Evolutionary conservation across 2,329 filamentous ascomycete genomes (phyloP).

Genomic region (Colletotrichum destructivum): DNA sequence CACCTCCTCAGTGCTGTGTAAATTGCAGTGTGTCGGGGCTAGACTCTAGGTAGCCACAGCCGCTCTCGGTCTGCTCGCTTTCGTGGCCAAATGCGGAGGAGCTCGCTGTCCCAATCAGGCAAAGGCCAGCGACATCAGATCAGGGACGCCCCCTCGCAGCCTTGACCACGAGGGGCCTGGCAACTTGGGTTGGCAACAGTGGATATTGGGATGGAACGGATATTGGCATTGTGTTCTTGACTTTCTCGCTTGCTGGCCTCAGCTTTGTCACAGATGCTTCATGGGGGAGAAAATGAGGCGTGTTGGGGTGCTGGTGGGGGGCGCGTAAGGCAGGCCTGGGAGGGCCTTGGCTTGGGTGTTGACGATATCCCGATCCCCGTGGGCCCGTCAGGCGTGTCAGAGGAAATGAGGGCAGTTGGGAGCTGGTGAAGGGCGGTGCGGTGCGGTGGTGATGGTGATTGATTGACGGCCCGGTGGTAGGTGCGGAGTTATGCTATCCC

Average conservation of each 20-base stretch:
- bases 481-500: constrained; percentile 36
- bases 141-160: not conserved
- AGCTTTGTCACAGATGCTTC: constrained; percentile 26
- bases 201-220: constrained; percentile 27
- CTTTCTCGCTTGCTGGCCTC: constrained; percentile 20
- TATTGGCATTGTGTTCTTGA: constrained; percentile 22
- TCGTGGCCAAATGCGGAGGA: not conserved
- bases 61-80: constrained; percentile 30
- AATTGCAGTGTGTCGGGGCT: not conserved
- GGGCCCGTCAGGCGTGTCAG: constrained; percentile 6
- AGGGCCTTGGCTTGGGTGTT: constrained; percentile 6
- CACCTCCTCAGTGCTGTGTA: constrained; percentile 17
- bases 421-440: constrained; percentile 10
- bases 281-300: not conserved
- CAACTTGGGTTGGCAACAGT: constrained; percentile 27
- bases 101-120: not conserved
- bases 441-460: constrained; percentile 9
- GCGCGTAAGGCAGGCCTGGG: not conserved
- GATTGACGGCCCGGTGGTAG: constrained; percentile 24
- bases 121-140: constrained; percentile 5
- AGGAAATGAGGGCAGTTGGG: constrained; percentile 12
- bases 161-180: constrained; percentile 2
- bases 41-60: constrained; percentile 29
- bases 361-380: no score
- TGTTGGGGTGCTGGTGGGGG: no score